These are phyloP conservation scores for Penicillium sp. DNA, from an alignment of 2,329 filamentous ascomycete genomes.

Conservation along the genomic window DNA sequence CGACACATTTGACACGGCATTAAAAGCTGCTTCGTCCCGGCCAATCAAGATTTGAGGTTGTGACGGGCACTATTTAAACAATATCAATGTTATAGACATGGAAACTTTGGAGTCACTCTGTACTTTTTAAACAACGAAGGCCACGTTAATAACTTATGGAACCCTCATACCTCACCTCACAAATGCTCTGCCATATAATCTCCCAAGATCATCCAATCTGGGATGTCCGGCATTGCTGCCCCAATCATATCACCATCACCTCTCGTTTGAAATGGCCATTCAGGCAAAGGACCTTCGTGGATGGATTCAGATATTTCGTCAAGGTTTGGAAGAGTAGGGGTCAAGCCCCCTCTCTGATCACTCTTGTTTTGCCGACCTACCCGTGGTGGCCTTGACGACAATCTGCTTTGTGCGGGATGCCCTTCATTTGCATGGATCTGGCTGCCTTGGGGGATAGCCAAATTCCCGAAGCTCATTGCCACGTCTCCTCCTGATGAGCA, in stretches of 20 bases:
- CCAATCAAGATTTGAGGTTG: no score
- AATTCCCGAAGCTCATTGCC: background rate
- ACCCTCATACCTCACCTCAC: constrained; percentile 1
- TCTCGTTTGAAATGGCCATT: constrained; percentile 19
- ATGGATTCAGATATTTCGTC: background rate
- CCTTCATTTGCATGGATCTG: background rate
- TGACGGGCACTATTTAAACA: no score
- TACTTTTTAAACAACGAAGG: background rate
- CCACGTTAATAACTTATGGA: background rate
- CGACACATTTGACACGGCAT: no score
- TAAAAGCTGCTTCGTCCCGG: no score
- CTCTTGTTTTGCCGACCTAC: background rate
- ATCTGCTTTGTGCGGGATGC: background rate
- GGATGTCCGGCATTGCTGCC: constrained; percentile 20
- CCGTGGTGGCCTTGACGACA: background rate
- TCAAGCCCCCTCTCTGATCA: background rate
- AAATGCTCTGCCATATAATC: constrained; percentile 24
- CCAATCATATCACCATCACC: constrained; percentile 7
- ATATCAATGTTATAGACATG: background rate
- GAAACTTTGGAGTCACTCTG: no score
- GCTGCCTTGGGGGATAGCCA: background rate
- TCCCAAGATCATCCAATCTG: constrained; percentile 28
- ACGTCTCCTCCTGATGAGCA: constrained; percentile 10
- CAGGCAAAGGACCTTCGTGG: constrained; percentile 7
- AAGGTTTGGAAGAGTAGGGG: background rate